phyloP scores from a whole-genome alignment of 2,329 filamentous ascomycete species.

The Phaeomoniella chlamydospora region DNA sequence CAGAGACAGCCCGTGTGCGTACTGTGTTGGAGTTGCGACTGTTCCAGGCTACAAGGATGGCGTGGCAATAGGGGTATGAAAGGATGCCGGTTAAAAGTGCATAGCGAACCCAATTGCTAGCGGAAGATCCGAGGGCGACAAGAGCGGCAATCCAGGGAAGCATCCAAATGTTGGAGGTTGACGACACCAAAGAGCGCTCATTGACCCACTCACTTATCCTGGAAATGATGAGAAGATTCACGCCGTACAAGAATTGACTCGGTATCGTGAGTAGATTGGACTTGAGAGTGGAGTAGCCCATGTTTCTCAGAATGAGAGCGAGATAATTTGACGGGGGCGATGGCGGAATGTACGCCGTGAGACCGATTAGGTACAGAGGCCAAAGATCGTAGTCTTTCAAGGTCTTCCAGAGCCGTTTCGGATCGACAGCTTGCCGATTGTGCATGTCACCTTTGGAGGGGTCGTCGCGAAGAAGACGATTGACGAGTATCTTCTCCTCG shows the following conservation, averaged over 20 bases:
- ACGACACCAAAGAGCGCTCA: conserved; percentile 30
- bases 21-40: conserved; percentile 50
- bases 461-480: conserved; percentile 44
- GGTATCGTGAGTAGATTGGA: conserved; percentile 51
- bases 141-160: conserved; percentile 44
- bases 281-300: conserved; percentile 47
- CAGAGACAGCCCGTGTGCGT: conserved; percentile 45
- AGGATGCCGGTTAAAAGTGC: conserved; percentile 33
- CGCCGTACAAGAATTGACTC: conserved; percentile 17
- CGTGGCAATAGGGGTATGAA: conserved; percentile 43
- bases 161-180: conserved; percentile 42
- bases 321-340: conserved; percentile 38
- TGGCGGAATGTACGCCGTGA: conserved; percentile 39
- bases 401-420: conserved; percentile 33
- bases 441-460: conserved; percentile 46
- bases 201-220: conserved; percentile 31
- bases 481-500: conserved; percentile 47
- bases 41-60: conserved; percentile 45
- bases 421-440: conserved; percentile 42
- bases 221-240: conserved; percentile 28
- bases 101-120: conserved; percentile 36
- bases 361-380: conserved; percentile 40
- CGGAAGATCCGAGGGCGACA: conserved; percentile 27
- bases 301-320: conserved; percentile 40
- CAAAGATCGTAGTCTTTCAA: conserved; percentile 47